These are phyloP conservation scores for Ceratocystis albifundus DNA, from an alignment of 2,329 filamentous ascomycete genomes.

Conservation along the genomic window DNA sequence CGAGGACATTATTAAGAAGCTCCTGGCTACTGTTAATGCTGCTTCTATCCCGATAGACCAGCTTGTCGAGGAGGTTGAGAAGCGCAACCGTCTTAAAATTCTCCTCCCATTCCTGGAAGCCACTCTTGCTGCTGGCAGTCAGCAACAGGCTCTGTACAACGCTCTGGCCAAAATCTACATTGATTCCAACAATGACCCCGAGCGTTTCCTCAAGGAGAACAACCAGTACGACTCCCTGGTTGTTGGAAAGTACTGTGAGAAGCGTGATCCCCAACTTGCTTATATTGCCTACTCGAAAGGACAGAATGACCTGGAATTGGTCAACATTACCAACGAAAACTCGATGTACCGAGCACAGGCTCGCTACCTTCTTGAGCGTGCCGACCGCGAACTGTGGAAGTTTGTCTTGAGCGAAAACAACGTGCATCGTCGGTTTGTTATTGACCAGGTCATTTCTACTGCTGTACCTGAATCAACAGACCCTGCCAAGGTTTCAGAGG, in stretches of 20 bases:
- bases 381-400: slow-evolving; percentile 80
- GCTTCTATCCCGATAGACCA: slow-evolving; percentile 85
- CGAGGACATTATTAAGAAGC: slow-evolving; percentile 86
- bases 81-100: slow-evolving; percentile 87
- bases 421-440: slow-evolving; percentile 79
- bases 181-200: slow-evolving; percentile 94
- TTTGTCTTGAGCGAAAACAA: slow-evolving; percentile 96
- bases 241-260: slow-evolving; percentile 97
- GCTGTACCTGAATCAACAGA: slow-evolving; percentile 88
- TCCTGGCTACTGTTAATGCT: slow-evolving; percentile 74
- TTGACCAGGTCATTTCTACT: slow-evolving; percentile 92
- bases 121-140: slow-evolving; percentile 77
- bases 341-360: slow-evolving; percentile 99
- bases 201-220: slow-evolving; percentile 95
- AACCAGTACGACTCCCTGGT: slow-evolving; percentile 86
- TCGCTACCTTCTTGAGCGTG: slow-evolving; percentile 82
- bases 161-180: slow-evolving; percentile 99
- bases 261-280: slow-evolving; percentile 89
- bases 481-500: slow-evolving; percentile 86
- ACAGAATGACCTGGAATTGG: slow-evolving; percentile 91
- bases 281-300: slow-evolving; percentile 95
- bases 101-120: slow-evolving; percentile 91
- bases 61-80: slow-evolving; percentile 88
- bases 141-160: slow-evolving; percentile 94
- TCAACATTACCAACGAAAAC: slow-evolving; percentile 98